Percentiles rank a stretch among this genome's conserved stretches.
Conservation (phyloP, 345 rosid genomes). For the Limnanthes douglasii region DNA sequence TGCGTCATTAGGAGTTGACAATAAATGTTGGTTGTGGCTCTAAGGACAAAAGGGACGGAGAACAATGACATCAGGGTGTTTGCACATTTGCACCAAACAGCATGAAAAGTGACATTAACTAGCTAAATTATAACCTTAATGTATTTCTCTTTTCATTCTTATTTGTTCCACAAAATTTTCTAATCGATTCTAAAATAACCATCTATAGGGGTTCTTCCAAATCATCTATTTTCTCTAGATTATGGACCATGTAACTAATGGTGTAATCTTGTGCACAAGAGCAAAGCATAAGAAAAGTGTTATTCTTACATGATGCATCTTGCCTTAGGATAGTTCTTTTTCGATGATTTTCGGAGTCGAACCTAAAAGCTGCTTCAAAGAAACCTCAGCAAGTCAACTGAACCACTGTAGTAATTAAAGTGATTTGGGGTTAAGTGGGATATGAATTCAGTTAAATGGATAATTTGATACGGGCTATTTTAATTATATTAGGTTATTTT, state of each 20-base stretch:
- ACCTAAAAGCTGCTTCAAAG: constrained; percentile 52
- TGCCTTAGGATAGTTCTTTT: constrained; percentile 40
- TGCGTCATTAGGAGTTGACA: constrained; percentile 67
- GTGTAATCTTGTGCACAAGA: constrained; percentile 51
- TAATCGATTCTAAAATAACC: constrained; percentile 56
- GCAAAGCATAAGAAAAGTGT: constrained; percentile 65
- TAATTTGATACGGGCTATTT: no score
- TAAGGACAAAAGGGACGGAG: constrained; percentile 66
- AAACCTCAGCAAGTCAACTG: constrained; percentile 52
- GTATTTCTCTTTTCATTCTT: constrained; percentile 47
- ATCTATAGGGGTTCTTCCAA: constrained; percentile 58
- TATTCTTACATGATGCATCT: constrained; percentile 50
- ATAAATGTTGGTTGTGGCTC: constrained; percentile 70
- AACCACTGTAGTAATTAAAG: constrained; percentile 49
- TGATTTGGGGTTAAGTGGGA: constrained; percentile 42
- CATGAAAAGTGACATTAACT: constrained; percentile 46
- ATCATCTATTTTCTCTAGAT: constrained; percentile 43
- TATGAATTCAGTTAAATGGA: no score
- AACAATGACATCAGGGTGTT: constrained; percentile 63
- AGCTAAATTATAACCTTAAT: constrained; percentile 48
- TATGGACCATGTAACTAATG: constrained; percentile 31
- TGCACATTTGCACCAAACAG: constrained; percentile 56
- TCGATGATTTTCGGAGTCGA: constrained; percentile 64
- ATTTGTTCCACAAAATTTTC: constrained; percentile 49
- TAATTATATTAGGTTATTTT: no score